phyloP scores from a whole-genome alignment of 441 rosid genomes.

The Macaranga tanarius region DNA sequence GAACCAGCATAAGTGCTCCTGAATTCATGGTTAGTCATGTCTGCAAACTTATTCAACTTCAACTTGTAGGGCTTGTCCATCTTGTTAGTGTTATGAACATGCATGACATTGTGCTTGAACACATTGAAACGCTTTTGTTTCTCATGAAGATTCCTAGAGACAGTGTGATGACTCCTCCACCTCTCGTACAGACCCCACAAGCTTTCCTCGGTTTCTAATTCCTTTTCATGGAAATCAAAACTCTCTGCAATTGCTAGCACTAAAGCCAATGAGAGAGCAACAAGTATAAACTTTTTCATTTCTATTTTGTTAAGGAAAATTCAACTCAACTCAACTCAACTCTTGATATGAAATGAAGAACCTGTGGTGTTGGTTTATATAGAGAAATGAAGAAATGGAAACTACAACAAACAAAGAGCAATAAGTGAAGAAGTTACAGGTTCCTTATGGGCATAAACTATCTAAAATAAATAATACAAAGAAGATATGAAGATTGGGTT shows the following conservation, averaged over 20 bases:
- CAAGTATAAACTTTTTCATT: constrained; percentile 34
- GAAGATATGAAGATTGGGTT: constrained; percentile 21
- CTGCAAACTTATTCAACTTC: constrained; percentile 84
- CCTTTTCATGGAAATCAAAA: constrained; percentile 67
- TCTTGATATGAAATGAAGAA: constrained; percentile 23
- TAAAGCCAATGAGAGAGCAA: constrained; percentile 33
- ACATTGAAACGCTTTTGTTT: constrained; percentile 66
- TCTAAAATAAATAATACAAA: constrained; percentile 11
- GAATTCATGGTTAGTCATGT: constrained; percentile 82
- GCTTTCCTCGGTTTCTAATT: constrained; percentile 58
- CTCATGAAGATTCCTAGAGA: constrained; percentile 58
- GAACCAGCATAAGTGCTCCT: constrained; percentile 55
- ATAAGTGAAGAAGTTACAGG: constrained; percentile 46
- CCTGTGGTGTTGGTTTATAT: constrained; percentile 32
- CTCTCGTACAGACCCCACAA: constrained; percentile 74
- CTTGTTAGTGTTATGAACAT: constrained; percentile 68
- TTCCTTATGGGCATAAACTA: constrained; percentile 56
- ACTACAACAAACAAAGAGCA: constrained; percentile 24
- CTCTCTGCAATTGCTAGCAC: constrained; percentile 42
- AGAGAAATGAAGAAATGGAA: constrained; percentile 19
- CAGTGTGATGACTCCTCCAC: constrained; percentile 84
- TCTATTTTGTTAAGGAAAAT: neutral
- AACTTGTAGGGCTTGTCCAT: constrained; percentile 72
- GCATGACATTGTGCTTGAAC: constrained; percentile 74
- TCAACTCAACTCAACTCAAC: constrained; percentile 1